These are phyloP conservation scores for Carex scoparia DNA, from an alignment of 176 grass and related monocot species.

Conservation along the genomic window DNA sequence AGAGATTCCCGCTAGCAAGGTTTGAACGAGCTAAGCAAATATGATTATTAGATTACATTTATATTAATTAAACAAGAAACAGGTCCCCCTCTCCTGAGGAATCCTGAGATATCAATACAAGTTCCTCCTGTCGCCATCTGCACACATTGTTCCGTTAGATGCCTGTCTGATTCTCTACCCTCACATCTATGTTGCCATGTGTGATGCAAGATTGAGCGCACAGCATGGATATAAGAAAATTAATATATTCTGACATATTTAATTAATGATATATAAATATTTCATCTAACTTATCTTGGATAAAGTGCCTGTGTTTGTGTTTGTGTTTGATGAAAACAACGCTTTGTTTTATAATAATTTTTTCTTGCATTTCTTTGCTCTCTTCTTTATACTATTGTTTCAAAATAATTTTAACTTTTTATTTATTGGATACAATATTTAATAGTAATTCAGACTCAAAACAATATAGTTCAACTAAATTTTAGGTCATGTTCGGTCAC, in stretches of 20 bases:
- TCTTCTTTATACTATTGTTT: neutral
- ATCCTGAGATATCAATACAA: neutral
- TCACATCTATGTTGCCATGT: neutral
- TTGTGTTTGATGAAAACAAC: neutral
- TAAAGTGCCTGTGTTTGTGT: too few species aligned
- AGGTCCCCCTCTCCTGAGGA: neutral
- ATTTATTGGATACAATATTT: too few species aligned
- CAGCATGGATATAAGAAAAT: too few species aligned
- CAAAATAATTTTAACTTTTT: neutral
- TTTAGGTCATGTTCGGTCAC: too few species aligned
- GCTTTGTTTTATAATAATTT: neutral
- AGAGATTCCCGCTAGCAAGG: neutral
- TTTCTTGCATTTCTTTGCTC: neutral
- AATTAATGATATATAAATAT: neutral
- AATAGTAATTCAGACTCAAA: neutral
- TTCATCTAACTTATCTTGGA: neutral
- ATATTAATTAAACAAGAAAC: neutral
- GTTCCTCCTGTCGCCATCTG: constrained; percentile 9
- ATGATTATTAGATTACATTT: neutral
- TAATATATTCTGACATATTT: too few species aligned
- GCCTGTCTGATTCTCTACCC: neutral
- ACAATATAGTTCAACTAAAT: neutral
- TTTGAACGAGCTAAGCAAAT: constrained; percentile 19
- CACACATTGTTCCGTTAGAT: constrained; percentile 14
- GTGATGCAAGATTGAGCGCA: neutral